These are phyloP conservation scores for Agrocybe pediades DNA, from an alignment of 768 basidiomycete genomes.

Conservation along the genomic window DNA sequence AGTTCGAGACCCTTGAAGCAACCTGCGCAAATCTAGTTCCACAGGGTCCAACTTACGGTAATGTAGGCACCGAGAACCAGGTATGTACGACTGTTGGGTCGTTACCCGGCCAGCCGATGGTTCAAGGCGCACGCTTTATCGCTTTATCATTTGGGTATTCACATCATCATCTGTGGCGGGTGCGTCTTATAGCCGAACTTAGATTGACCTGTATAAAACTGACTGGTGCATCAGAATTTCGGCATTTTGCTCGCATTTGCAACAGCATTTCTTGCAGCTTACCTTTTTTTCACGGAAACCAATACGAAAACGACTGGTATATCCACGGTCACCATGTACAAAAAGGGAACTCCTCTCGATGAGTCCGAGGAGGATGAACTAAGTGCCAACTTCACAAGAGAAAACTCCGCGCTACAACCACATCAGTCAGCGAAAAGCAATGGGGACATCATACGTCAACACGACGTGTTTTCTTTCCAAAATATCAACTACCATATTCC, in stretches of 20 bases:
- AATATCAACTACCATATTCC: constrained; percentile 69
- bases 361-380: constrained; percentile 22
- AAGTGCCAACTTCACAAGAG: constrained; percentile 27
- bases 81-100: constrained; percentile 75
- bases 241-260: constrained; percentile 74
- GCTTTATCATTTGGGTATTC: constrained; percentile 49
- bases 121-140: constrained; percentile 58
- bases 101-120: constrained; percentile 52
- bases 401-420: no score
- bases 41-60: constrained; percentile 59
- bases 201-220: neutral
- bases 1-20: constrained; percentile 72
- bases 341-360: constrained; percentile 48
- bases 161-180: constrained; percentile 41
- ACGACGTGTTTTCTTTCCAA: constrained; percentile 79
- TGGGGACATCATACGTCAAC: neutral
- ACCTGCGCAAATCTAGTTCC: constrained; percentile 61
- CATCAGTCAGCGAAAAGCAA: constrained; percentile 33
- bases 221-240: constrained; percentile 42
- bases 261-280: constrained; percentile 51
- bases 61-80: constrained; percentile 59
- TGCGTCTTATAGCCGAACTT: constrained; percentile 20
- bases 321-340: constrained; percentile 57
- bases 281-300: constrained; percentile 61
- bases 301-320: constrained; percentile 39